A percentile compares a stretch with the other conserved stretches of the same genome.
These are phyloP conservation scores for Cercospora janseana DNA, from an alignment of 2,329 filamentous ascomycete genomes.

Conservation along the genomic window DNA sequence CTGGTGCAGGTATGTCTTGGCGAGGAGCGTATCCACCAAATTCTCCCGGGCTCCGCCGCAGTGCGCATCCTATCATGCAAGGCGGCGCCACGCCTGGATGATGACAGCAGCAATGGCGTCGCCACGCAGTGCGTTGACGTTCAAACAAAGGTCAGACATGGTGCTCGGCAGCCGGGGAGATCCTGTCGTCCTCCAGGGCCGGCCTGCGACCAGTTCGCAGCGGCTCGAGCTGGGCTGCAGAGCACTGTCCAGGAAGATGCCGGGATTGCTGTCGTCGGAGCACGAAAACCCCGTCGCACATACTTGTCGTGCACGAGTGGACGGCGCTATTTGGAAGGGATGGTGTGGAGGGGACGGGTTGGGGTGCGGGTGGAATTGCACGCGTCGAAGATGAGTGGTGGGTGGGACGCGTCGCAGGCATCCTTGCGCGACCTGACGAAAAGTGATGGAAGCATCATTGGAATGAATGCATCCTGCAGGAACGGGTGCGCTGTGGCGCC, in stretches of 20 bases:
- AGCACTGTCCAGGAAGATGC: neutral
- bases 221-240: neutral
- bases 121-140: neutral
- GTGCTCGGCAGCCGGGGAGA: neutral
- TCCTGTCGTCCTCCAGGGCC: too few species aligned
- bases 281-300: too few species aligned
- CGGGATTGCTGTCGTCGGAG: too few species aligned
- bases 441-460: too few species aligned
- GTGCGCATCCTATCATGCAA: too few species aligned
- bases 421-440: conserved; percentile 7
- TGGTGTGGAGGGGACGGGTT: neutral
- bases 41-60: conserved; percentile 4
- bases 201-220: neutral
- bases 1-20: neutral
- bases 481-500: neutral
- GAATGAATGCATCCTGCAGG: conserved; percentile 15
- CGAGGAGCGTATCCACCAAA: too few species aligned
- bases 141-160: conserved; percentile 9
- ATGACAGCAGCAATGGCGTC: conserved; percentile 4
- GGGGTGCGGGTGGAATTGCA: conserved; percentile 3
- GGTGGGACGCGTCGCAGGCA: neutral
- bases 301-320: neutral
- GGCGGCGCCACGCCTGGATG: neutral
- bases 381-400: too few species aligned
- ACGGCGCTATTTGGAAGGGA: neutral